Evolutionary conservation across 2,329 filamentous ascomycete species (phyloP).

Genomic region (Gliomastix tumulicola): DNA sequence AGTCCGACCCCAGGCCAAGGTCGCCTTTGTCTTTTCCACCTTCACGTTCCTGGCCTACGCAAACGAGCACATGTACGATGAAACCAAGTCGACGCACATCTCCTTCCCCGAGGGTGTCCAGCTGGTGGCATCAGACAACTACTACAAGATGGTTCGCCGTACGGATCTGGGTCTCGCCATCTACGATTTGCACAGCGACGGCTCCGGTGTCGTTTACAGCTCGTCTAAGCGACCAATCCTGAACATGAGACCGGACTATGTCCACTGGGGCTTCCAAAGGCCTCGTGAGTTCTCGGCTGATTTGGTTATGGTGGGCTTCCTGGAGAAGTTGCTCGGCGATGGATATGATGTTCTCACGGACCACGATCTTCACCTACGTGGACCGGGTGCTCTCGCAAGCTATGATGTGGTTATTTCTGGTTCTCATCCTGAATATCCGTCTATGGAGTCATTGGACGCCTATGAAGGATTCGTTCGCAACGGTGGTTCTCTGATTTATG

Average conservation of each 20-base stretch:
- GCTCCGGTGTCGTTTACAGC: slow-evolving; percentile 22
- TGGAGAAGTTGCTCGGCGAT: slow-evolving; percentile 16
- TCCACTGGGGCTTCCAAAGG: slow-evolving; percentile 23
- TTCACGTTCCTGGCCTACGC: slow-evolving; percentile 29
- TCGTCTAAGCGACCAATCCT: slow-evolving; percentile 23
- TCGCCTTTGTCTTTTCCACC: slow-evolving; percentile 22
- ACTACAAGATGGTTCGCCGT: slow-evolving; percentile 16
- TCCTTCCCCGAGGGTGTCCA: slow-evolving; percentile 12
- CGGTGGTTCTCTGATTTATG: slow-evolving; percentile 26
- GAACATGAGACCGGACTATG: slow-evolving; percentile 25
- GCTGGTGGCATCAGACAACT: slow-evolving; percentile 7
- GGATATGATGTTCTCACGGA: slow-evolving; percentile 27
- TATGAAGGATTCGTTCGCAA: slow-evolving; percentile 16
- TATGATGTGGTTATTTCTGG: slow-evolving; percentile 19
- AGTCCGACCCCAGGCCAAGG: slow-evolving; percentile 5
- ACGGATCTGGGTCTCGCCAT: slow-evolving; percentile 24
- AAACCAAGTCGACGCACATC: slow-evolving; percentile 13
- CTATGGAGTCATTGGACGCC: slow-evolving; percentile 14
- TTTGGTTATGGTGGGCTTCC: slow-evolving; percentile 22
- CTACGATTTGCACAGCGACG: slow-evolving; percentile 29
- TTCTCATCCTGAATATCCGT: slow-evolving; percentile 25
- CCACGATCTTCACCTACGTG: slow-evolving; percentile 21
- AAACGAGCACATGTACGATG: slow-evolving; percentile 26
- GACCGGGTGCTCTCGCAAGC: slow-evolving; percentile 7
- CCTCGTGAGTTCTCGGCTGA: slow-evolving; percentile 27